phyloP scores from a whole-genome alignment of 139 green algal species.

The Haematococcus lacustris region DNA sequence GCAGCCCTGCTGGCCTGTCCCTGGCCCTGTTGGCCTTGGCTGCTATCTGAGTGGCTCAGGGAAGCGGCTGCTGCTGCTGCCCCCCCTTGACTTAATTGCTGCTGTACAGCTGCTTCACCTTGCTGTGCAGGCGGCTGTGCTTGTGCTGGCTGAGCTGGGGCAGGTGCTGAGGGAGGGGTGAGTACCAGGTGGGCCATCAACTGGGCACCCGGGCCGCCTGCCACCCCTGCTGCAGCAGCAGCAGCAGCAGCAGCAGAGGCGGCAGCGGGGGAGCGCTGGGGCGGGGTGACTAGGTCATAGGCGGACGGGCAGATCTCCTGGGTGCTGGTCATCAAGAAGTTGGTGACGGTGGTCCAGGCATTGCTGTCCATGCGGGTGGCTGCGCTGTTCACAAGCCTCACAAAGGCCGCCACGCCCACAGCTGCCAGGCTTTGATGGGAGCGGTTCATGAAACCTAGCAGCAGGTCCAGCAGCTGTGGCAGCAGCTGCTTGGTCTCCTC shows the following conservation, averaged over 20 bases:
- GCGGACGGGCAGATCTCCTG: constrained; percentile 17
- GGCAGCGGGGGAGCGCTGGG: no score
- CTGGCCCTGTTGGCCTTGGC: no score
- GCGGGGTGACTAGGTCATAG: constrained; percentile 20
- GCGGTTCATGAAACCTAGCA: constrained; percentile 72
- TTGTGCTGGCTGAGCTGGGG: background rate
- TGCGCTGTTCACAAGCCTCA: constrained; percentile 57
- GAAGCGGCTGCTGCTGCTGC: no score
- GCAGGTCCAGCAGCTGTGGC: constrained; percentile 63
- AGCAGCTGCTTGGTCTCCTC: constrained; percentile 53
- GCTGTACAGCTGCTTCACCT: background rate
- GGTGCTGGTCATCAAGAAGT: constrained; percentile 11
- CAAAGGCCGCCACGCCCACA: constrained; percentile 83
- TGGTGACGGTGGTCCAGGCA: background rate
- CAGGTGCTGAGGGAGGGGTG: no score
- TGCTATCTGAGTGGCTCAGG: no score
- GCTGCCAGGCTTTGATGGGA: constrained; percentile 81
- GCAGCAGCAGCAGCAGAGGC: no score
- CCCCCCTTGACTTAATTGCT: no score
- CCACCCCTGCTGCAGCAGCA: constrained; percentile 15
- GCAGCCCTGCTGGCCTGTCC: no score
- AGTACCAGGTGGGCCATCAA: no score
- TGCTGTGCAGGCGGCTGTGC: background rate
- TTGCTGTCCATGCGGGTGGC: constrained; percentile 33
- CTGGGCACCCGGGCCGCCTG: background rate